Percentiles rank a stretch among this genome's conserved stretches.
Conservation (phyloP, 257 asterid genomes). For the Forsythia suspensa region DNA sequence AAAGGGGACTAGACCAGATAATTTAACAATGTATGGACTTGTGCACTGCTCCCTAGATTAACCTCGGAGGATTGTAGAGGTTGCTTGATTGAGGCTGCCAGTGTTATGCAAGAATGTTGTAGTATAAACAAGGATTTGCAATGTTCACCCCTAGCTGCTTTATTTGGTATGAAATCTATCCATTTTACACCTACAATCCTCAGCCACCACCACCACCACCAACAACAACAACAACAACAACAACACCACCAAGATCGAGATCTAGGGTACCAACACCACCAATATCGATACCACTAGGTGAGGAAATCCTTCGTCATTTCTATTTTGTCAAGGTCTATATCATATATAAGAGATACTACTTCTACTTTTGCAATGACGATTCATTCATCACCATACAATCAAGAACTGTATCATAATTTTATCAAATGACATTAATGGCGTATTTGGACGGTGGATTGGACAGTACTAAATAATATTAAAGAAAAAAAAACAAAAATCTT, state of each 20-base stretch:
- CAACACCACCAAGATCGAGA: too few relatives aligned
- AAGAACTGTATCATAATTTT: not conserved
- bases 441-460: slow-evolving; percentile 1
- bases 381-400: too few relatives aligned
- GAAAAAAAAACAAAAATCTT: not conserved
- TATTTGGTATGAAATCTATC: slow-evolving; percentile 21
- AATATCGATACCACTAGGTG: not conserved
- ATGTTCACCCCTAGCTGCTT: slow-evolving; percentile 17
- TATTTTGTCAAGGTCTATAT: not conserved
- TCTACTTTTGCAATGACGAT: not conserved
- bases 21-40: slow-evolving; percentile 11
- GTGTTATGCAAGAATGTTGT: not conserved
- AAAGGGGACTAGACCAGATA: not conserved
- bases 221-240: too few relatives aligned
- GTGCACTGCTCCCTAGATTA: slow-evolving; percentile 38
- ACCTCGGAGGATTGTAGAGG: slow-evolving; percentile 7
- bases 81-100: slow-evolving; percentile 2
- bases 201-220: not conserved
- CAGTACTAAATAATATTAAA: too few relatives aligned
- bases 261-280: not conserved
- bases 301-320: not conserved
- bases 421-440: not conserved
- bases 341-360: not conserved
- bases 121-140: not conserved
- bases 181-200: not conserved